Evolutionary conservation across 768 basidiomycete species (phyloP).

Genomic region (Pleurotus pulmonarius): DNA sequence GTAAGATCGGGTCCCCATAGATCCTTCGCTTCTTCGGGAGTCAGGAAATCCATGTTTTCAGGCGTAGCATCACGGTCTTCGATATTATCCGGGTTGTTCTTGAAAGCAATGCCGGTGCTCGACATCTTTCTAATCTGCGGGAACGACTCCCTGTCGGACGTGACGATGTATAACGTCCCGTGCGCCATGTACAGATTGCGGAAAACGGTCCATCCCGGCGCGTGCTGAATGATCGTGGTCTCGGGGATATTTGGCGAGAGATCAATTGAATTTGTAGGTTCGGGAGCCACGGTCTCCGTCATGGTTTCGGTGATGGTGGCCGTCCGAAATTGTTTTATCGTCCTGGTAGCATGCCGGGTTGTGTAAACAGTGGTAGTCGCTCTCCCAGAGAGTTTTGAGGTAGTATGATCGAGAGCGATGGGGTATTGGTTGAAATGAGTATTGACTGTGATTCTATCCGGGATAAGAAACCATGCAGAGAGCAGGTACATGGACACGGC

Average conservation of each 20-base stretch:
- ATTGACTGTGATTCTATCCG: not conserved
- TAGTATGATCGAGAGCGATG: not conserved
- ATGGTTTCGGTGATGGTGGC: not conserved
- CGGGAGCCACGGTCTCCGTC: not conserved
- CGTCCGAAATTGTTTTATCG: not conserved
- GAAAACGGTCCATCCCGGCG: slow-evolving; percentile 84
- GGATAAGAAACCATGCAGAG: not conserved
- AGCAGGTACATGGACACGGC: slow-evolving; percentile 4
- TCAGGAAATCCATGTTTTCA: slow-evolving; percentile 59
- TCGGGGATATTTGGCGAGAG: slow-evolving; percentile 33
- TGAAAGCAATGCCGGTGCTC: slow-evolving; percentile 59
- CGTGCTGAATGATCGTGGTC: slow-evolving; percentile 59
- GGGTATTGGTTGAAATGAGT: slow-evolving; percentile 1
- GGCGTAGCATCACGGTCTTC: slow-evolving; percentile 63
- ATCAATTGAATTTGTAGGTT: slow-evolving; percentile 5
- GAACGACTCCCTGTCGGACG: slow-evolving; percentile 17
- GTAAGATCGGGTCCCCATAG: slow-evolving; percentile 51
- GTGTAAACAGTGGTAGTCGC: not conserved
- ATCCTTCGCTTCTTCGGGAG: slow-evolving; percentile 50
- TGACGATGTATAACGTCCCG: slow-evolving; percentile 71
- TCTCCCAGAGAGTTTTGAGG: not conserved
- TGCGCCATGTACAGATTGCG: slow-evolving; percentile 82
- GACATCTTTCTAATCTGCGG: slow-evolving; percentile 58
- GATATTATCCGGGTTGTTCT: slow-evolving; percentile 58
- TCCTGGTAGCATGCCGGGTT: not conserved